These are phyloP conservation scores for Rhodamnia argentea DNA, from an alignment of 345 rosid species.

Conservation along the genomic window DNA sequence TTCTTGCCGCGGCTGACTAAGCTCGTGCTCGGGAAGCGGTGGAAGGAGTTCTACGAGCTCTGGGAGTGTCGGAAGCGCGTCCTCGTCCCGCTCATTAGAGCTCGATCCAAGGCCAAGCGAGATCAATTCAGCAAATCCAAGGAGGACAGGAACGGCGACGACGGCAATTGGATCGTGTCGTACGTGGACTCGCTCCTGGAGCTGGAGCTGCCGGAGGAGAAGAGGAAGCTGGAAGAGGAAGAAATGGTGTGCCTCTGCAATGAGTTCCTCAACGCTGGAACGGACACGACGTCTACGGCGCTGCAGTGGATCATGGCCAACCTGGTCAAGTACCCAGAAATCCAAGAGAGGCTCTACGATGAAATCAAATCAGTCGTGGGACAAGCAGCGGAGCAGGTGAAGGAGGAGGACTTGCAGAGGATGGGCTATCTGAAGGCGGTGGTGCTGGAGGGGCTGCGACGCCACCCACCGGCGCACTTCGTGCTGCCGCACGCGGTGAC, in stretches of 20 bases:
- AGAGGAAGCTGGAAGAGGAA: background rate
- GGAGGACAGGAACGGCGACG: background rate
- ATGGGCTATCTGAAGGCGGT: background rate
- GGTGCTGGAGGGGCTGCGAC: background rate
- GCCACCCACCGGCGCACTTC: background rate
- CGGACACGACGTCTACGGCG: background rate
- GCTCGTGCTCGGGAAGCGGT: background rate
- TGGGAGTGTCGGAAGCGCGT: background rate
- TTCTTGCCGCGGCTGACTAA: background rate
- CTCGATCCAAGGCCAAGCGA: background rate
- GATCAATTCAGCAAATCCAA: background rate
- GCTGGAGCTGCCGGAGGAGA: background rate
- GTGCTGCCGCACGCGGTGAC: background rate
- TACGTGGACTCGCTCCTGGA: background rate
- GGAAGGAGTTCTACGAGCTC: background rate
- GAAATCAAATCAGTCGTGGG: background rate
- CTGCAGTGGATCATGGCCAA: conserved; percentile 1
- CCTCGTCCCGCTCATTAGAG: background rate
- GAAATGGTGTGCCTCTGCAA: background rate
- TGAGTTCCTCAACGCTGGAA: background rate
- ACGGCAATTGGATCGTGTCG: background rate
- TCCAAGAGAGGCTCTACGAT: background rate
- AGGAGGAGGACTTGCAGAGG: background rate
- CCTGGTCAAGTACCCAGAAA: background rate
- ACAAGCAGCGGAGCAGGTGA: background rate